phyloP scores from a whole-genome alignment of 345 rosid genomes.

The Ailanthus altissimus region DNA sequence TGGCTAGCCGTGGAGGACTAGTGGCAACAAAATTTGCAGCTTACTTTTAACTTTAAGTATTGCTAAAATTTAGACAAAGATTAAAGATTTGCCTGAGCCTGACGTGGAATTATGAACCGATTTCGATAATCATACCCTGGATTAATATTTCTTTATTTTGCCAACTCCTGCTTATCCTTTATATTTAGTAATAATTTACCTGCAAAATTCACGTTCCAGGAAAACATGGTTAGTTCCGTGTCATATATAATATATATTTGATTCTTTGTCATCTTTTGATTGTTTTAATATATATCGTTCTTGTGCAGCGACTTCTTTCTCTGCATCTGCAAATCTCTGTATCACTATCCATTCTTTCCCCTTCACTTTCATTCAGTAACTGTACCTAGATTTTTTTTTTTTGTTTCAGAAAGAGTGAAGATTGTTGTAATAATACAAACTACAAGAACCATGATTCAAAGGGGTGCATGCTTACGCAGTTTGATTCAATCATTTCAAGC shows the following conservation, averaged over 20 bases:
- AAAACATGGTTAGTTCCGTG: not conserved
- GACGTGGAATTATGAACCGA: not conserved
- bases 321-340: not conserved
- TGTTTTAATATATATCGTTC: not conserved
- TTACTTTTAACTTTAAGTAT: too few relatives aligned
- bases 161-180: not conserved
- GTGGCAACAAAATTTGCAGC: too few relatives aligned
- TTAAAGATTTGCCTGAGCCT: too few relatives aligned
- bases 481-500: constrained; percentile 22
- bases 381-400: not conserved
- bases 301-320: constrained; percentile 12
- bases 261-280: not conserved
- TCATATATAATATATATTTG: too few relatives aligned
- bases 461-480: constrained; percentile 20
- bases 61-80: too few relatives aligned
- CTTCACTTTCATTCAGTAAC: not conserved
- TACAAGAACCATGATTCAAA: constrained; percentile 25
- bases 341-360: not conserved
- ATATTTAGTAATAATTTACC: not conserved
- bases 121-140: not conserved
- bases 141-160: not conserved
- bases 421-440: too few relatives aligned
- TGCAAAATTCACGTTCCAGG: not conserved
- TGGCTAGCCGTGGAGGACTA: too few relatives aligned
- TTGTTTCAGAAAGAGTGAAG: not conserved